Base-by-base conservation (phyloP, 2,329 filamentous ascomycete species). In the Diaporthe australafricana region DNA sequence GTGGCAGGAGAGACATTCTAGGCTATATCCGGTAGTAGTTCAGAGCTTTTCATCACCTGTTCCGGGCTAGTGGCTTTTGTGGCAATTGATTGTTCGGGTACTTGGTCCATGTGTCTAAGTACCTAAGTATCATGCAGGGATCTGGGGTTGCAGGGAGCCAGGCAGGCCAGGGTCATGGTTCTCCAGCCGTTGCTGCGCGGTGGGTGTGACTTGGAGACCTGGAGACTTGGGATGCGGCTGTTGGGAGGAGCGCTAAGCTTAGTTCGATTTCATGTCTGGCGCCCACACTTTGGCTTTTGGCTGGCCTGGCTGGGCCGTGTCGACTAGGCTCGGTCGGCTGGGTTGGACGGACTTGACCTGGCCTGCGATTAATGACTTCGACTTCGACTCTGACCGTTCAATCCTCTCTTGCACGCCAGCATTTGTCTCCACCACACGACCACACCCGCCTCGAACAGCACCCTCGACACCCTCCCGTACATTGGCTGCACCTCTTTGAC, bases 221-320 rank as follows among this genome's bases (percentile, higher is more conserved):
- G 42, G 57, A 63, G 40, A 47, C 57, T 48, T 63, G 60, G 60
- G 60, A 63, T 63, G 60, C 60, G 42, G 60, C 60, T 63, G n/a
- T 17, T 48, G 27, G 20, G 42, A 48, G 22, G 27, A 22, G 45
- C 60, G 60, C 60, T 63, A 63, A 27, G 40, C 60, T 14, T 17
- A 63, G 60, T 38, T 48, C 42, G 60, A 63, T 63, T 63, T 48
- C 60, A 35, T 63, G 60, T 63, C 60, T 63, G 42, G 42, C 42
- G 40, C 57, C 57, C 40, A 47, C 57, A 32, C 55, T 42, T 38
- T 30, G 17, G 38, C 22, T 25, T 30, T 3, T 47, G 40, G 57
- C 32, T 62, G 40, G 32, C 57, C 57, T 32, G 57, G 40, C 57
- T 35, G 32, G 32, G 5, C 32, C 32, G 32, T 5, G 32, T 35